Evolutionary conservation across 208 protist species (phyloP).

Genomic region (Willaertia magna): DNA sequence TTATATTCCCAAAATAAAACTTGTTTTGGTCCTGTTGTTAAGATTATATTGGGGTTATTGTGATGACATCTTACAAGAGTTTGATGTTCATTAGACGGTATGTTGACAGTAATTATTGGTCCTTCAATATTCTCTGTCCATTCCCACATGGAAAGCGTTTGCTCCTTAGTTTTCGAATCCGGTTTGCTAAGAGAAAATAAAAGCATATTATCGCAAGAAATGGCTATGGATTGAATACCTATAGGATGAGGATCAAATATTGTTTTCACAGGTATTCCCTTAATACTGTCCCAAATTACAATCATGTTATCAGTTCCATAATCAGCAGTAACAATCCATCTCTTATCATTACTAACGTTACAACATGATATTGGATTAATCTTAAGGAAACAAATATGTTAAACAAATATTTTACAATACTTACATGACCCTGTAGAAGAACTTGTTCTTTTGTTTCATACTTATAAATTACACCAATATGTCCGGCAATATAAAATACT

Average conservation of each 20-base stretch:
- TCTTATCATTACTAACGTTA: conserved; percentile 49
- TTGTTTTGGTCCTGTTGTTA: conserved; percentile 65
- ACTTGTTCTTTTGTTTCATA: conserved; percentile 57
- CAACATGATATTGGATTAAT: conserved; percentile 24
- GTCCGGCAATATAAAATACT: conserved; percentile 72
- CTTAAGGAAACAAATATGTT: neutral
- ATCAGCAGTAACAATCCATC: conserved; percentile 78
- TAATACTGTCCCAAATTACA: conserved; percentile 79
- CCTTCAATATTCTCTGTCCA: conserved; percentile 42
- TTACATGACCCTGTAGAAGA: conserved; percentile 69
- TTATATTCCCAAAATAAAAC: conserved; percentile 75
- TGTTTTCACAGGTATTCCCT: conserved; percentile 51
- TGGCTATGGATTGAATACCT: conserved; percentile 60
- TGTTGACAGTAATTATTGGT: conserved; percentile 30
- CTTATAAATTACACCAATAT: conserved; percentile 78
- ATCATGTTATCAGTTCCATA: conserved; percentile 62
- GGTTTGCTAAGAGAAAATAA: conserved; percentile 61
- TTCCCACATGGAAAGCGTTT: conserved; percentile 75
- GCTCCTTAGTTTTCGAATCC: conserved; percentile 40
- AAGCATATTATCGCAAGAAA: conserved; percentile 66
- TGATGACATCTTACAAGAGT: conserved; percentile 59
- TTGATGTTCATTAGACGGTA: conserved; percentile 64
- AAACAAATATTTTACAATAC: conserved; percentile 26
- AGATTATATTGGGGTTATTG: conserved; percentile 54
- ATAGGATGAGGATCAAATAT: conserved; percentile 46